A percentile compares a stretch with the other conserved stretches of the same genome.
Evolutionary conservation across 129 eudicot genomes (phyloP).

Genomic region (Tagetes patula): DNA sequence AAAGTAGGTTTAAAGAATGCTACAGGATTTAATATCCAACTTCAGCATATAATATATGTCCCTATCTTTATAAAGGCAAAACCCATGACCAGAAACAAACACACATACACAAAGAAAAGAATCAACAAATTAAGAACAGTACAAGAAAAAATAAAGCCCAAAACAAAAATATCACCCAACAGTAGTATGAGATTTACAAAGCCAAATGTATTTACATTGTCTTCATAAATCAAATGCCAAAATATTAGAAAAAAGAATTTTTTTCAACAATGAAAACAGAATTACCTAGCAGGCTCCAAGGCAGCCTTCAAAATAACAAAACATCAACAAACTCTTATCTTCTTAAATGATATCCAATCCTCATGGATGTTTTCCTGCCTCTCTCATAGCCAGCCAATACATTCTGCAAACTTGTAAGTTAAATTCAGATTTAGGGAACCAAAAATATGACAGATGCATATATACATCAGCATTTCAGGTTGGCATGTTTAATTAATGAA

Average conservation of each 20-base stretch:
- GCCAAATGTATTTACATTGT: constrained; percentile 53
- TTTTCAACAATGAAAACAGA: constrained; percentile 20
- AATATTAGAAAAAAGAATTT: constrained; percentile 21
- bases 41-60: too few species aligned
- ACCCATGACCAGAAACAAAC: background rate
- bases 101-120: background rate
- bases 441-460: background rate
- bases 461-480: background rate
- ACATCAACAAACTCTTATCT: constrained; percentile 15
- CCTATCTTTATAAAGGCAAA: background rate
- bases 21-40: too few species aligned
- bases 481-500: background rate
- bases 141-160: background rate
- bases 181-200: constrained; percentile 35
- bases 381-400: constrained; percentile 23
- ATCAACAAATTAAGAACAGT: background rate
- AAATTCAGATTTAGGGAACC: background rate
- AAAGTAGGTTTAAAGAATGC: too few species aligned
- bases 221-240: constrained; percentile 37
- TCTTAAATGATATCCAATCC: constrained; percentile 14
- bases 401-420: constrained; percentile 25
- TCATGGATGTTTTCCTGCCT: constrained; percentile 22
- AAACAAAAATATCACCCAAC: background rate
- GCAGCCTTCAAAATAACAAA: constrained; percentile 23
- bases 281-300: constrained; percentile 24